phyloP scores from a whole-genome alignment of 2,329 filamentous ascomycete genomes.

The Ophiostoma sp. region DNA sequence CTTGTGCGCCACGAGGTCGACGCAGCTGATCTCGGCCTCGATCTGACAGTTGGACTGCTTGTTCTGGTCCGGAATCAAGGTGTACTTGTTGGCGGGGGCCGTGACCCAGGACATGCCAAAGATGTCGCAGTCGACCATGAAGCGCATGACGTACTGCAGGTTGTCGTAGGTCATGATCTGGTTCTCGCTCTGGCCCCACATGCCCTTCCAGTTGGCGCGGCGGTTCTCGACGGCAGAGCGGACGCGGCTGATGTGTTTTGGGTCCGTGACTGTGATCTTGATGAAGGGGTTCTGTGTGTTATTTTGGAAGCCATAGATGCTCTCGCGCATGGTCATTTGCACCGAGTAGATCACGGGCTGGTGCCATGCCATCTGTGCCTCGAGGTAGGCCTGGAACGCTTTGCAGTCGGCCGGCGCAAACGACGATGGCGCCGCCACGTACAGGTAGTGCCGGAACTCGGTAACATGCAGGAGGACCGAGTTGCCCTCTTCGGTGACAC shows the following conservation, averaged over 20 bases:
- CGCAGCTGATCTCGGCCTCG: slow-evolving; percentile 81
- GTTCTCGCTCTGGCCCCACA: slow-evolving; percentile 70
- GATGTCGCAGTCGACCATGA: slow-evolving; percentile 97
- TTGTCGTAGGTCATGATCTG: slow-evolving; percentile 92
- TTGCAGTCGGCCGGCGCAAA: slow-evolving; percentile 79
- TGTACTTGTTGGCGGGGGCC: slow-evolving; percentile 71
- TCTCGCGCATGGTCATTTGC: slow-evolving; percentile 79
- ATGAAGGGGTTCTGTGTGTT: slow-evolving; percentile 90
- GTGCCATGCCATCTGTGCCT: slow-evolving; percentile 69
- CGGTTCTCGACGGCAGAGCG: slow-evolving; percentile 73
- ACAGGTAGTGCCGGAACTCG: slow-evolving; percentile 94
- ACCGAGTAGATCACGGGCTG: slow-evolving; percentile 77
- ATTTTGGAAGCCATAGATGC: slow-evolving; percentile 90
- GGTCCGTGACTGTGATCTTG: slow-evolving; percentile 90
- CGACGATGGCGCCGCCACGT: slow-evolving; percentile 80
- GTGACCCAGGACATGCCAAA: slow-evolving; percentile 98
- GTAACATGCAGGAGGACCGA: slow-evolving; percentile 94
- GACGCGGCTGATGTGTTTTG: slow-evolving; percentile 76
- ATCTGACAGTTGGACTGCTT: slow-evolving; percentile 94
- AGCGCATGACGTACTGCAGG: slow-evolving; percentile 89
- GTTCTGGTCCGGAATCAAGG: slow-evolving; percentile 63
- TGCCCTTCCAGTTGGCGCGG: slow-evolving; percentile 81
- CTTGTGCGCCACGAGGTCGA: slow-evolving; percentile 80
- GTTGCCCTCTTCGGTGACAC: slow-evolving; percentile 79
- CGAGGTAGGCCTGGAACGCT: slow-evolving; percentile 76